A percentile compares a stretch with the other conserved stretches of the same genome.
These are phyloP conservation scores for Cyberlindnera maritima DNA, from an alignment of 805 yeast species.

Conservation along the genomic window DNA sequence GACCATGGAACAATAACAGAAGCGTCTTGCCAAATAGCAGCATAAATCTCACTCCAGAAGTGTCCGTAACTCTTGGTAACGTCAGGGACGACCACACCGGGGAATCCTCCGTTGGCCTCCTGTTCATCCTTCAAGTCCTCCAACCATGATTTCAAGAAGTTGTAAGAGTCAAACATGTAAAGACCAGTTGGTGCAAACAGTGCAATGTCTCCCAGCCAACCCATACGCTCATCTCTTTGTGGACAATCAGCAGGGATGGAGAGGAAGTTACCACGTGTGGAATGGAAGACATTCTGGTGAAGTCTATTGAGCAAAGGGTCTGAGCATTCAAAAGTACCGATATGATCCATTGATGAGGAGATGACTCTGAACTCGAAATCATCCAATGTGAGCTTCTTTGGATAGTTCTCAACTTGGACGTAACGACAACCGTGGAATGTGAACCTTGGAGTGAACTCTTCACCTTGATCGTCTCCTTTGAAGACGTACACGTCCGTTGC, in stretches of 20 bases:
- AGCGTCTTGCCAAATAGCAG: conserved; percentile 23
- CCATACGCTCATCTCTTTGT: conserved; percentile 24
- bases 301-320: conserved; percentile 12
- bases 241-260: conserved; percentile 21
- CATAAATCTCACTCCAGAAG: conserved; percentile 12
- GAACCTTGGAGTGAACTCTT: conserved; percentile 18
- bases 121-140: conserved; percentile 18
- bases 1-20: conserved; percentile 20
- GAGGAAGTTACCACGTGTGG: conserved; percentile 19
- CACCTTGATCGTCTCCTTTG: conserved; percentile 13
- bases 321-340: conserved; percentile 14
- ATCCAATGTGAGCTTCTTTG: conserved; percentile 12
- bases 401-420: conserved; percentile 14
- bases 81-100: conserved; percentile 19
- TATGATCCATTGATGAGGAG: conserved; percentile 11
- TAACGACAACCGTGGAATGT: conserved; percentile 21
- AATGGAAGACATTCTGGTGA: conserved; percentile 16
- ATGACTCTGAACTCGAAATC: conserved; percentile 10
- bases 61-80: conserved; percentile 10
- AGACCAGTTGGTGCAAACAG: conserved; percentile 20
- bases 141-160: conserved; percentile 21
- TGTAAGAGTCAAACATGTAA: conserved; percentile 20
- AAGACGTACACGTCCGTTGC: conserved; percentile 12
- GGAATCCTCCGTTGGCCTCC: conserved; percentile 18
- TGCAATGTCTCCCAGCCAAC: conserved; percentile 24